Conservation (phyloP, 169 alveolate genomes). For the Prorocentrum cordatum region DNA sequence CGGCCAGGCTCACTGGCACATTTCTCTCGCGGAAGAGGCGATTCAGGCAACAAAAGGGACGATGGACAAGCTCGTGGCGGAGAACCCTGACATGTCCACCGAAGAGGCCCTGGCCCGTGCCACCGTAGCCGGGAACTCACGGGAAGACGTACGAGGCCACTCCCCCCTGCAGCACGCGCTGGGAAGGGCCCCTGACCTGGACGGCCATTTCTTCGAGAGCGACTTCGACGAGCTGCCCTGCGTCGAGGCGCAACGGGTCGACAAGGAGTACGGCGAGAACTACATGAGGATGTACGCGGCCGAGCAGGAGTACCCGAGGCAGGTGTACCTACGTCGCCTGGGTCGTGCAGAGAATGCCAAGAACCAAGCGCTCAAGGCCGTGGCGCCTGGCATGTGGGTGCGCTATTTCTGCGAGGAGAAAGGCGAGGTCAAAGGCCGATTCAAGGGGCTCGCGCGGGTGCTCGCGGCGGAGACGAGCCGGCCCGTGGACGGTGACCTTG, state of each 20-base stretch:
- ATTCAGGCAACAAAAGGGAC: background rate
- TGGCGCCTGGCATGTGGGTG: background rate
- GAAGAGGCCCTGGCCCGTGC: background rate
- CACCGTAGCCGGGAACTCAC: background rate
- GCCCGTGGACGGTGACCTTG: background rate
- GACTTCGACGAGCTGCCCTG: background rate
- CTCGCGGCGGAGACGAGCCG: background rate
- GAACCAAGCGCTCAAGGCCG: too few species aligned
- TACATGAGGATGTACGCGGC: background rate
- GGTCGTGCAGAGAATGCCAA: background rate
- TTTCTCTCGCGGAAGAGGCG: background rate
- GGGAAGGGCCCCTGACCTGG: background rate
- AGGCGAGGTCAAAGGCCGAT: background rate
- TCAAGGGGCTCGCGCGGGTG: background rate
- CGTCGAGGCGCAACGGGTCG: background rate
- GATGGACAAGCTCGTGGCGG: background rate
- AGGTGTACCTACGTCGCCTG: background rate
- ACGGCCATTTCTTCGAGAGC: background rate
- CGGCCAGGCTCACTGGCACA: background rate
- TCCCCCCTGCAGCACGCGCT: background rate
- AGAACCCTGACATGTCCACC: background rate
- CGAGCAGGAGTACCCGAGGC: background rate
- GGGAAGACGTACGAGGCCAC: background rate
- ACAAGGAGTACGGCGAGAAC: background rate
- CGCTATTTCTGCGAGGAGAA: background rate